Evolutionary conservation across 1,139 yeast genomes (phyloP).

Genomic region (Candida neerlandica): DNA sequence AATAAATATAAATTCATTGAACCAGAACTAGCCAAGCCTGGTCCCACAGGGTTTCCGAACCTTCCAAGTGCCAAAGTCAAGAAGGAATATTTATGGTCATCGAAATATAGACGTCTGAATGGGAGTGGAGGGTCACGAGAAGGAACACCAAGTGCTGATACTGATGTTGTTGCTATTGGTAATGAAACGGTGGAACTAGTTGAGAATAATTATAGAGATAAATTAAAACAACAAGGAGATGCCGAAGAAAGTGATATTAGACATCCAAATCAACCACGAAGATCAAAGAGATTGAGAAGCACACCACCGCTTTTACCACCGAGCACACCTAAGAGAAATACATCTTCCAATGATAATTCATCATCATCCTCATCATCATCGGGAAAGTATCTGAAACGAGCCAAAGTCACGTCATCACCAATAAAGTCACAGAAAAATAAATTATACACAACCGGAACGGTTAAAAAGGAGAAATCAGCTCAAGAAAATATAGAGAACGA

Average conservation of each 20-base stretch:
- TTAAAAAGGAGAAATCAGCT: conserved; percentile 7
- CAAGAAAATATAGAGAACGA: conserved; percentile 59
- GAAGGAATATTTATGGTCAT: conserved; percentile 54
- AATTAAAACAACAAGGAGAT: conserved; percentile 31
- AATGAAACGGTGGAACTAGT: conserved; percentile 9
- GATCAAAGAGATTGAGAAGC: conserved; percentile 16
- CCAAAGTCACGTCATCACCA: conserved; percentile 43
- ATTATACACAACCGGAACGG: conserved; percentile 27
- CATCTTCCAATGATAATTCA: not conserved
- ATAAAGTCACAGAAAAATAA: conserved; percentile 35
- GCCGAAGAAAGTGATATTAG: conserved; percentile 35
- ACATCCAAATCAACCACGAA: conserved; percentile 16
- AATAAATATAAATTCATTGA: conserved; percentile 47
- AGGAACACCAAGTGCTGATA: conserved; percentile 11
- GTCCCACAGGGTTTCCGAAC: conserved; percentile 66
- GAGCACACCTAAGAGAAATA: conserved; percentile 15
- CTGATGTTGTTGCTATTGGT: conserved; percentile 9
- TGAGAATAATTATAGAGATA: conserved; percentile 23
- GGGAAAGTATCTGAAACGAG: conserved; percentile 29
- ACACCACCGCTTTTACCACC: conserved; percentile 7
- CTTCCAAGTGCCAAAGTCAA: conserved; percentile 58
- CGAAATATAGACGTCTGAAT: conserved; percentile 19
- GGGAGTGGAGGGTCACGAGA: conserved; percentile 11
- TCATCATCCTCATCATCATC: not conserved
- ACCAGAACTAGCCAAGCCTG: conserved; percentile 56